A percentile compares a stretch with the other conserved stretches of the same genome.
phyloP scores from a whole-genome alignment of 768 basidiomycete genomes.

The Grammothele lineata region DNA sequence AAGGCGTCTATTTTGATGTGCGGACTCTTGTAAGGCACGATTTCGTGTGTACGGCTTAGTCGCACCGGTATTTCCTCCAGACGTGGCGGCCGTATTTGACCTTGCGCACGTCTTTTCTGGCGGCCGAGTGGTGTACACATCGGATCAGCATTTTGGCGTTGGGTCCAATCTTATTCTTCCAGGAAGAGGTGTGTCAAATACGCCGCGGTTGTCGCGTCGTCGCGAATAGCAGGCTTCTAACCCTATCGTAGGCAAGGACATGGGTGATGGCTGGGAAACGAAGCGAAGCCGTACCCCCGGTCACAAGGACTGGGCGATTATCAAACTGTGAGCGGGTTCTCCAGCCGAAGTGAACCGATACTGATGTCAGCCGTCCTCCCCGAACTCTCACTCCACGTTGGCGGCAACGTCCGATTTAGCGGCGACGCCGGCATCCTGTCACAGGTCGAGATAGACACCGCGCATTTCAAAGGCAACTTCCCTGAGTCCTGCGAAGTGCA shows the following conservation, averaged over 20 bases:
- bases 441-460: slow-evolving; percentile 85
- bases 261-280: slow-evolving; percentile 99
- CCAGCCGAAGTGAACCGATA: neutral
- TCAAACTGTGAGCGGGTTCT: slow-evolving; percentile 80
- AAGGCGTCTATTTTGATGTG: neutral
- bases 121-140: slow-evolving; percentile 77
- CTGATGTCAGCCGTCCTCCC: neutral
- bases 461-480: slow-evolving; percentile 94
- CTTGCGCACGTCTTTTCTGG: slow-evolving; percentile 89
- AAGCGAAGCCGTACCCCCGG: slow-evolving; percentile 75
- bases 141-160: slow-evolving; percentile 94
- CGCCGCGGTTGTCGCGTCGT: slow-evolving; percentile 2
- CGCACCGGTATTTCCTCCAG: slow-evolving; percentile 52
- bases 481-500: slow-evolving; percentile 84
- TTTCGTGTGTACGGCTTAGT: slow-evolving; percentile 90
- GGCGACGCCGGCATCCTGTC: slow-evolving; percentile 73
- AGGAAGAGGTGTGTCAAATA: slow-evolving; percentile 56
- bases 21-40: slow-evolving; percentile 57
- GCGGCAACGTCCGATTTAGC: too few relatives aligned
- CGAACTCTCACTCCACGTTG: too few relatives aligned
- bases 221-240: neutral
- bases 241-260: slow-evolving; percentile 60
- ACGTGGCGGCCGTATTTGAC: slow-evolving; percentile 57
- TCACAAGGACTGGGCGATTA: slow-evolving; percentile 89
- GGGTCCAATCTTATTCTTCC: slow-evolving; percentile 90